Base-by-base conservation (phyloP, 108 stramenopile genomes). In the Aurantiochytrium sp. region DNA sequence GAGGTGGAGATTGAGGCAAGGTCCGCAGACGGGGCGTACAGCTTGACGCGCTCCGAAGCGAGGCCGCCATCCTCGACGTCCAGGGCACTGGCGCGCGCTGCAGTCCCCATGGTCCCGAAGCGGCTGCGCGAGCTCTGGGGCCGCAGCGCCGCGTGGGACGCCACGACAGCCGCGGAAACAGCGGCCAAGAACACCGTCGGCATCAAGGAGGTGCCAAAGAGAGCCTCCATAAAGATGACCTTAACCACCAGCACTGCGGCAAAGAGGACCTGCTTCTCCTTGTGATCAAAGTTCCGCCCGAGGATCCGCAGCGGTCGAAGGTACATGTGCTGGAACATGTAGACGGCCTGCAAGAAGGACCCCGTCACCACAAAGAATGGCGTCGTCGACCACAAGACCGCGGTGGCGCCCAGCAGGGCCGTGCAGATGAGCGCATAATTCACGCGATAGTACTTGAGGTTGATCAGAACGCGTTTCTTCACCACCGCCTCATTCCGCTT, bases 311-410 rank as follows among this genome's bases (percentile, higher is more conserved):
- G 12, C 17, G 73, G 73, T 2, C 73, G 39, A 15, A 41, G 73
- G 42, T 81, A 48, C 24, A 41, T 6, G 24, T 48, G 73, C 42
- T 81, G 73, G 45, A 81, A 81, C 73, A 81, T 81, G 30, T 81
- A 81, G 10, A 81, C 39, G n/a, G 73, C 73, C 12, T 81, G 73
- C 12, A 41, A n/a, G 12, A 81, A 48, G 15, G 73, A 81, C 6
- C 73, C 73, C 8, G 24, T 10, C 8, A 81, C 39, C 39, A 81
- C 19, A 41, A 81, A 48, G 1, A 41, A 48, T 6, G 42, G 42
- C 30, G 73, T 27, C 27, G 73, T 81, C 32, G 73, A 81, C 39
- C 73, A 48, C 12, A 65, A 2, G 8, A 48, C 0, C 8, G 73
- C 12, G 17, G 24, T 3, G 1, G 27, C 45, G 27, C 10, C 27